Base-by-base conservation (phyloP, 768 basidiomycete genomes). In the Collybia mongolica region DNA sequence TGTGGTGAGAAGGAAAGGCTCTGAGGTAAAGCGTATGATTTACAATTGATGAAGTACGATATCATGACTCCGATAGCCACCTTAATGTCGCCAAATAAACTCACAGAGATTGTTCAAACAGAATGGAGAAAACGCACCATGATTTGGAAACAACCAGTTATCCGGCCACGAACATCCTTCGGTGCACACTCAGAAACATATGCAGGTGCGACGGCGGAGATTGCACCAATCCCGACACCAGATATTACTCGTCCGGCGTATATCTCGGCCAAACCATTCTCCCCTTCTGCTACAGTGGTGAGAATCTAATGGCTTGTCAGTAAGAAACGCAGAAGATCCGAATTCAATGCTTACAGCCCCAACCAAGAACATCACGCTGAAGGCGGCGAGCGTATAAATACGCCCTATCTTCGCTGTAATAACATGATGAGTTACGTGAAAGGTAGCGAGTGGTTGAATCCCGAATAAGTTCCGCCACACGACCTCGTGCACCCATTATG, bases 111-210 rank as follows among this genome's bases (percentile, higher is more conserved):
- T 5, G 20, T 15, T 44, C 42, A 12, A 41, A 6, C 15, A 28
- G 19, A 39, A 20, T 9, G 32, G 24, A n/a, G n/a, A n/a, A n/a
- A n/a, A 23, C 37, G 8, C 24, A 80, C 90, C 81, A 91, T 86
- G 65, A 94, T 82, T 63, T 94, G 92, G 76, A 93, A 93, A 23
- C 88, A 60, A 22, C 91, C 91, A 0, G 89, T 93, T 56, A 93
- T 88, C 37, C 89, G 78, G 4, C 92, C 92, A 53, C 93, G 85
- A 2, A 92, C 88, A 19, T 90, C 77, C 62, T 93, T 94, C 6
- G 93, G 93, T 1, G 86, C 77, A 65, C 91, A 92, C 66, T 95
- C 93, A 9, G 88, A 86, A 18, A 94, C 91, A 60, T 82, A 96
- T 0, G 90, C 83, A 4, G 92, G 93, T 1, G 90, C 82, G 5